These are phyloP conservation scores for Pulveroboletus sp. DNA, from an alignment of 768 basidiomycete genomes.

Conservation along the genomic window DNA sequence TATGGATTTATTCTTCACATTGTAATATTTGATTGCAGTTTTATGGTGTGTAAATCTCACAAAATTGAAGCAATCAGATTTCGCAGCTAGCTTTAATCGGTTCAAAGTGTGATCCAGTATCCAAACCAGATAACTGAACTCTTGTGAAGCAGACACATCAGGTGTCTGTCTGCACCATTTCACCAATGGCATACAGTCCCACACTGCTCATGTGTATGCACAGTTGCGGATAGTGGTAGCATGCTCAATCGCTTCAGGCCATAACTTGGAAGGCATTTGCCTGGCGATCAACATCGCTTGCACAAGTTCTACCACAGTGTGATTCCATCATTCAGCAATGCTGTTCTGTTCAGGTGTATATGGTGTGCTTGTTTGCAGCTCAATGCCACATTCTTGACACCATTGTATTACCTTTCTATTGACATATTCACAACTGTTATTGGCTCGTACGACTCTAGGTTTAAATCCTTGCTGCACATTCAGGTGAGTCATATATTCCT, in stretches of 20 bases:
- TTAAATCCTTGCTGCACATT: neutral
- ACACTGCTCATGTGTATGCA: neutral
- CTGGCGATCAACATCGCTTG: conserved; percentile 30
- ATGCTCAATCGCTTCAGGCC: no score
- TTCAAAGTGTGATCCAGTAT: neutral
- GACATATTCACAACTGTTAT: conserved; percentile 34
- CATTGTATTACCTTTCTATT: conserved; percentile 23
- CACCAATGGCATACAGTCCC: neutral
- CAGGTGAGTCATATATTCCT: no score
- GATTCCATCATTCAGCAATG: conserved; percentile 35
- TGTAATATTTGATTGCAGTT: no score
- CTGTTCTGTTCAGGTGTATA: conserved; percentile 39
- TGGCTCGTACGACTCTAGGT: conserved; percentile 15
- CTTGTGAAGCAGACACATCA: neutral
- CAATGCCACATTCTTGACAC: conserved; percentile 25
- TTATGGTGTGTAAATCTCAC: no score
- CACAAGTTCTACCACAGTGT: conserved; percentile 29
- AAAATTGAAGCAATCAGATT: neutral
- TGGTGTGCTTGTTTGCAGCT: no score
- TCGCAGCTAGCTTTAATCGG: neutral
- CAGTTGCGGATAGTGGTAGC: conserved; percentile 29
- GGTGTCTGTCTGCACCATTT: conserved; percentile 5
- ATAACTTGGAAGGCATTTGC: conserved; percentile 13
- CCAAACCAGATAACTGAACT: neutral
- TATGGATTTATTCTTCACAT: no score